Evolutionary conservation across 805 yeast genomes (phyloP).

Genomic region (Saturnispora quitensis): DNA sequence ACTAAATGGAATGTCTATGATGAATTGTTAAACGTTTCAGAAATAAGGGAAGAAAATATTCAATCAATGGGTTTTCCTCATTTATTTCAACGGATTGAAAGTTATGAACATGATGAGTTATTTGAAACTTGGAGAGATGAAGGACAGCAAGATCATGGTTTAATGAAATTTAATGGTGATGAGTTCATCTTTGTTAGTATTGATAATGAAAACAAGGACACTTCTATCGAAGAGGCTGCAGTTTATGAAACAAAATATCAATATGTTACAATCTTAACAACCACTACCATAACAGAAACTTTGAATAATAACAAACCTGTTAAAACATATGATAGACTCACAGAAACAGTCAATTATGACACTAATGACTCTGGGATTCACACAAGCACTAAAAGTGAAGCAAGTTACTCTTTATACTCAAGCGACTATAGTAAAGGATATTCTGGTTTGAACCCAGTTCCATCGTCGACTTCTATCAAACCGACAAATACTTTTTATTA

Average conservation of each 20-base stretch:
- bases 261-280: constrained; percentile 8
- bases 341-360: neutral
- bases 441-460: neutral
- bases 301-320: neutral
- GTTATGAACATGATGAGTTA: constrained; percentile 4
- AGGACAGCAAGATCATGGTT: constrained; percentile 11
- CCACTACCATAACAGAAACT: constrained; percentile 12
- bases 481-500: neutral
- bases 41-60: constrained; percentile 22
- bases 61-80: constrained; percentile 23
- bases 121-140: constrained; percentile 8
- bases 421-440: neutral
- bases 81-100: constrained; percentile 17
- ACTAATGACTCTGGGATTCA: neutral
- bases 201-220: constrained; percentile 8
- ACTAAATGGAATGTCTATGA: neutral
- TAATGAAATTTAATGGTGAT: constrained; percentile 18
- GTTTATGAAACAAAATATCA: constrained; percentile 5
- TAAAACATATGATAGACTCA: neutral
- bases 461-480: neutral
- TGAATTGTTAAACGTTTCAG: constrained; percentile 5
- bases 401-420: neutral
- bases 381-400: neutral
- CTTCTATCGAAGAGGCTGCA: neutral
- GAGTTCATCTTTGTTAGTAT: constrained; percentile 23